Conservation (phyloP, 2,329 filamentous ascomycete genomes). For the Phyllosticta citriasiana region DNA sequence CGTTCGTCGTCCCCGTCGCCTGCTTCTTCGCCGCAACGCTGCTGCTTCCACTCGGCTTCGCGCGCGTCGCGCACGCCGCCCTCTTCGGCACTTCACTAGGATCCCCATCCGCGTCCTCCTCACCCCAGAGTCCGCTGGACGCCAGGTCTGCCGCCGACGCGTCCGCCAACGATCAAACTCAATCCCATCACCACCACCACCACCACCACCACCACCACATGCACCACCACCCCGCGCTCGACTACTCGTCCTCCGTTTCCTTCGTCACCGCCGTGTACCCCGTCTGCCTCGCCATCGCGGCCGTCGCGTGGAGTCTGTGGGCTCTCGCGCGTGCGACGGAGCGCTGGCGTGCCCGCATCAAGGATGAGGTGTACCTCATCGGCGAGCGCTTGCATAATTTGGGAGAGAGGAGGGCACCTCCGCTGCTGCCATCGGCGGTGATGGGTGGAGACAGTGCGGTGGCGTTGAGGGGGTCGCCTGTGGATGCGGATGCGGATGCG, state of each 20-base stretch:
- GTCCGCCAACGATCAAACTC: conserved; percentile 30
- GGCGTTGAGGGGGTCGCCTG: no score
- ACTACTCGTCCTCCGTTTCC: conserved; percentile 35
- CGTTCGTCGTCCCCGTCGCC: conserved; percentile 69
- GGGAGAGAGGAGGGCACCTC: conserved; percentile 44
- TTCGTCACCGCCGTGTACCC: conserved; percentile 61
- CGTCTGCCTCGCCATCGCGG: conserved; percentile 37
- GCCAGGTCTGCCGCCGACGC: conserved; percentile 30
- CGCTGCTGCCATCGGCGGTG: not conserved
- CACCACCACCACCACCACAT: conserved; percentile 14
- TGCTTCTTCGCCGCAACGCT: conserved; percentile 55
- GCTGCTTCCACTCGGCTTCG: conserved; percentile 52
- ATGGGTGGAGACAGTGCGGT: no score
- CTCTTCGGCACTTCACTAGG: conserved; percentile 14
- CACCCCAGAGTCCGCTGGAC: not conserved
- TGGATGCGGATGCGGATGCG: no score
- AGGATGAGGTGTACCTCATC: conserved; percentile 93
- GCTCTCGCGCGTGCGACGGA: conserved; percentile 49
- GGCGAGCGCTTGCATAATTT: conserved; percentile 94
- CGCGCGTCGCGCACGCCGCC: conserved; percentile 40
- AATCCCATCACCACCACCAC: conserved; percentile 10
- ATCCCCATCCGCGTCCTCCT: not conserved
- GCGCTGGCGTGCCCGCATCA: conserved; percentile 69
- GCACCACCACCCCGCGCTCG: conserved; percentile 21
- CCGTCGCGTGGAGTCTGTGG: conserved; percentile 41